Conservation (phyloP, 306 rosid genomes). For the Pyrus pyrifolia region DNA sequence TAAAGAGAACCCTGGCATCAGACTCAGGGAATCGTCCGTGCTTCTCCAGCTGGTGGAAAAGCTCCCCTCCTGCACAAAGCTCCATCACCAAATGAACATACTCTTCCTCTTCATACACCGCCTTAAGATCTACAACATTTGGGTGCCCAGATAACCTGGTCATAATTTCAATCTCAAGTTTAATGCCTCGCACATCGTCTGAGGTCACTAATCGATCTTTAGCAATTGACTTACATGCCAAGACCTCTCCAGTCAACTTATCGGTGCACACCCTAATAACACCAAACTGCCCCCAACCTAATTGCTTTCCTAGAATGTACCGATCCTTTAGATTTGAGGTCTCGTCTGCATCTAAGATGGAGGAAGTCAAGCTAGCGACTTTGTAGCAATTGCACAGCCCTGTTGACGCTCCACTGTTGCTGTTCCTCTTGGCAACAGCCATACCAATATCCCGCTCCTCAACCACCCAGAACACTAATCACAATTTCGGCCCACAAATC, state of each 20-base stretch:
- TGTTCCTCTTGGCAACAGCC: constrained; percentile 63
- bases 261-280: constrained; percentile 62
- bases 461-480: constrained; percentile 18
- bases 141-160: constrained; percentile 80
- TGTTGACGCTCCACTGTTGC: constrained; percentile 27
- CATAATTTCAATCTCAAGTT: constrained; percentile 87
- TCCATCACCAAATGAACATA: constrained; percentile 89
- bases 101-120: constrained; percentile 74
- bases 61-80: constrained; percentile 93
- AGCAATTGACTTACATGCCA: constrained; percentile 82
- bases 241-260: constrained; percentile 58
- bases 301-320: constrained; percentile 63
- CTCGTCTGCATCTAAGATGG: constrained; percentile 50
- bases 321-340: constrained; percentile 50
- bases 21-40: constrained; percentile 64
- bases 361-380: constrained; percentile 47
- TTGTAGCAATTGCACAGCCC: constrained; percentile 50
- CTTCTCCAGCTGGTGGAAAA: constrained; percentile 72
- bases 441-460: constrained; percentile 36
- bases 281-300: constrained; percentile 88
- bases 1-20: constrained; percentile 64
- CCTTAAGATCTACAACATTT: constrained; percentile 83
- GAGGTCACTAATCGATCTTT: constrained; percentile 71
- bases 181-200: constrained; percentile 65
- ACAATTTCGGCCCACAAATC: constrained; percentile 12